These are phyloP conservation scores for Hippophae rhamnoides DNA, from an alignment of 306 rosid species.

Conservation along the genomic window DNA sequence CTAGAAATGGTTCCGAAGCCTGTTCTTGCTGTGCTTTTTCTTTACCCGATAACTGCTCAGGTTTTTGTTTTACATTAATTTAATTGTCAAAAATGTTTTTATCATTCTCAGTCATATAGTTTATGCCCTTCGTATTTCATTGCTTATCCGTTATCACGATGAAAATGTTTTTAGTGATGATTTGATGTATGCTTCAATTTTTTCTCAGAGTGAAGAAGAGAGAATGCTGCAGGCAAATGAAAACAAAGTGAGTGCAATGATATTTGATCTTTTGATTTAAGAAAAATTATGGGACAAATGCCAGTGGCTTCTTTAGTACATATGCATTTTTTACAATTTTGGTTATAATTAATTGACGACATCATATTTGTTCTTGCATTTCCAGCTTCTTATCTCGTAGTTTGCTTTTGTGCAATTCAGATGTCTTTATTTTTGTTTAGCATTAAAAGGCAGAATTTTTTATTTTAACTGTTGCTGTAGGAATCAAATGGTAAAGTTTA, in stretches of 20 bases:
- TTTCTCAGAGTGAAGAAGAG: constrained; percentile 78
- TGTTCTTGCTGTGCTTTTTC: constrained; percentile 88
- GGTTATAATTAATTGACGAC: too few relatives aligned
- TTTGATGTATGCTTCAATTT: constrained; percentile 10
- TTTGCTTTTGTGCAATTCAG: too few relatives aligned
- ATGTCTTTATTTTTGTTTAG: too few relatives aligned
- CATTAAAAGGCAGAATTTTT: too few relatives aligned
- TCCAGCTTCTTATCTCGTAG: too few relatives aligned
- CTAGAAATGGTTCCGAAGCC: constrained; percentile 94
- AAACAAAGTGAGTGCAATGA: constrained; percentile 35
- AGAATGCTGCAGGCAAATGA: constrained; percentile 53
- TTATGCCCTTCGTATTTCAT: not conserved
- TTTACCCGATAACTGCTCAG: constrained; percentile 74
- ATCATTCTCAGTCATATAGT: not conserved
- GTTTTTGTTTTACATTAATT: constrained; percentile 24
- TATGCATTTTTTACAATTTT: not conserved
- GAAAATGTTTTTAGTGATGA: constrained; percentile 12
- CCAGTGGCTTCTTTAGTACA: not conserved
- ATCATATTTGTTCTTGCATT: too few relatives aligned
- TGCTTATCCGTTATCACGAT: not conserved
- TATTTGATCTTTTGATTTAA: constrained; percentile 4
- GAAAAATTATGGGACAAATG: not conserved
- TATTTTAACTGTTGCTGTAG: constrained; percentile 33
- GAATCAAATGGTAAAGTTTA: constrained; percentile 51
- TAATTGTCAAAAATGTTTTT: not conserved